Conservation (phyloP, 768 basidiomycete species). For the Boletus reticulatus region DNA sequence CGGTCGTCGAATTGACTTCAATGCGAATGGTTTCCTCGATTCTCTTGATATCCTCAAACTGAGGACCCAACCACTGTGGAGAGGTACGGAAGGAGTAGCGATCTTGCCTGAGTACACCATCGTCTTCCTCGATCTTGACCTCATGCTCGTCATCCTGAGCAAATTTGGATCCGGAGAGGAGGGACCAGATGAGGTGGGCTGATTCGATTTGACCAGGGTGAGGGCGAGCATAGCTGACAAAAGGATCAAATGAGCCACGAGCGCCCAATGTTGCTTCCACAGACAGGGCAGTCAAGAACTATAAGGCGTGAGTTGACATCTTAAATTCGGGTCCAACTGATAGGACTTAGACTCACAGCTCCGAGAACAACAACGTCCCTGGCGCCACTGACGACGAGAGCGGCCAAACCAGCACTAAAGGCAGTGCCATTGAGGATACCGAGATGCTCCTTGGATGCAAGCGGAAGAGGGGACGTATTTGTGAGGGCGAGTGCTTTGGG, state of each 20-base stretch:
- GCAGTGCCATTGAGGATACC: constrained; percentile 86
- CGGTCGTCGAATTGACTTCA: constrained; percentile 87
- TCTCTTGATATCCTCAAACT: constrained; percentile 73
- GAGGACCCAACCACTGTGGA: constrained; percentile 85
- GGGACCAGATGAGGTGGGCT: constrained; percentile 63
- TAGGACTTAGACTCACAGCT: constrained; percentile 25
- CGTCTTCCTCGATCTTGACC: constrained; percentile 67
- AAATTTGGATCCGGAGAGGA: constrained; percentile 68
- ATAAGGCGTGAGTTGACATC: constrained; percentile 8
- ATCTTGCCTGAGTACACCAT: constrained; percentile 76
- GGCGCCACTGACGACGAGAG: constrained; percentile 71
- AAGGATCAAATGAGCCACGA: constrained; percentile 69
- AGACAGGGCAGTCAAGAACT: constrained; percentile 81
- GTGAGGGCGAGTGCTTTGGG: constrained; percentile 58
- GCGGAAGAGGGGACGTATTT: constrained; percentile 59
- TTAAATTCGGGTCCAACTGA: background rate
- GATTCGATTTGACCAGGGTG: constrained; percentile 85
- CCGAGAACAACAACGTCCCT: constrained; percentile 64
- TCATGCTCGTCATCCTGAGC: constrained; percentile 73
- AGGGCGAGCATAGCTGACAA: constrained; percentile 73
- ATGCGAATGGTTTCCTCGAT: constrained; percentile 62
- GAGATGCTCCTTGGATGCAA: constrained; percentile 75
- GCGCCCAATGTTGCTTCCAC: constrained; percentile 78
- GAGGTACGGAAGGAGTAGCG: constrained; percentile 65
- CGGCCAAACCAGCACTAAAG: constrained; percentile 76